Conservation (phyloP, 2,329 filamentous ascomycete species). For the Botrytis byssoidea region DNA sequence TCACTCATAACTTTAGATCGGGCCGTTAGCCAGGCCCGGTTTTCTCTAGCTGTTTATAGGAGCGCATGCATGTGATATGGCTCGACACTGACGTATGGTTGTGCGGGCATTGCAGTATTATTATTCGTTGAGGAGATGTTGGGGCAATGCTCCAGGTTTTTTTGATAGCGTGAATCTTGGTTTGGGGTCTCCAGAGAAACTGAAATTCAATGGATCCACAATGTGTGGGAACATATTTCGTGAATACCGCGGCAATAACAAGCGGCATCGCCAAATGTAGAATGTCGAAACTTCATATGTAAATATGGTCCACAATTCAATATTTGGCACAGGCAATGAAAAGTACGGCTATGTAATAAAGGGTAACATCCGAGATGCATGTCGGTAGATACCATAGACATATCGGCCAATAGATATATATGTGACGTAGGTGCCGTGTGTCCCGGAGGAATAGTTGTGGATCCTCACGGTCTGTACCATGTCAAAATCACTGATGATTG, state of each 20-base stretch:
- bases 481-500: neutral
- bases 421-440: neutral
- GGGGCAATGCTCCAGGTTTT: neutral
- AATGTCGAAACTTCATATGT: neutral
- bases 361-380: neutral
- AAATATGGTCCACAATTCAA: neutral
- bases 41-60: neutral
- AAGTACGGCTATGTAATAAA: neutral
- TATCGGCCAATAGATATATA: neutral
- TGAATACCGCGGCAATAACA: neutral
- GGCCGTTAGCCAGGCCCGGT: neutral
- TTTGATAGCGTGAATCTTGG: neutral
- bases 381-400: neutral
- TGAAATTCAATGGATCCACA: neutral
- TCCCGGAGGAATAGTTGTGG: neutral
- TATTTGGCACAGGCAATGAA: neutral
- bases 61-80: constrained; percentile 3
- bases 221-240: neutral
- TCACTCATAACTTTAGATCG: neutral
- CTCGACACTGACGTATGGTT: neutral
- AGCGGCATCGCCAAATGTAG: neutral
- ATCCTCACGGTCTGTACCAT: neutral
- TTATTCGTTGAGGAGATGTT: neutral
- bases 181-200: constrained; percentile 15
- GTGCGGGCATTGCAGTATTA: neutral